Evolutionary conservation across 345 rosid species (phyloP), one percentile per base, ranked within the genome.

Genomic region (Rhodomyrtus tomentosa): DNA sequence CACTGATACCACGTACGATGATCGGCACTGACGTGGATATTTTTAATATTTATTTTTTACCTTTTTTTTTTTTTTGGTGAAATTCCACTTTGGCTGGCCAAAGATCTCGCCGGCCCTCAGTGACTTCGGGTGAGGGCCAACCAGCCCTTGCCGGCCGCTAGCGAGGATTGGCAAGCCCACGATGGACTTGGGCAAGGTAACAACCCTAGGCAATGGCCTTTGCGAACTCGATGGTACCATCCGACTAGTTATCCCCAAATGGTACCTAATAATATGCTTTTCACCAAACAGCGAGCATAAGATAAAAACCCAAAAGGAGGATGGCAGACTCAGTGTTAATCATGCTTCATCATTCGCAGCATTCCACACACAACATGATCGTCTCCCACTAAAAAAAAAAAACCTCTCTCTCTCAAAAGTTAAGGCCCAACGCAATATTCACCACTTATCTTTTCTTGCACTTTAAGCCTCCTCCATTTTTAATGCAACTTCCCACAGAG

Each of bases 401-500:
- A n/a, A n/a, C n/a, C 55, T 50, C 53, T 18, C 82, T 40, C 36
- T 56, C 87, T 82, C 81, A 42, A 51, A 82, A 36, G 54, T 59
- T 86, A 15, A 62, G 7, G 9, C 10, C 74, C 74, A 62, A 29
- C 40, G 15, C 74, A 62, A 62, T 29, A 29, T 40, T 62, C 74
- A 68, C 79, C 79, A 68, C 79, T 58, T 76, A 55, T 84, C 94
- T 94, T 92, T 90, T 84, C 93, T 94, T 93, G 84, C 91, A 92
- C 90, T 90, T 90, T 85, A 93, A 89, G 93, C 92, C 83, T 87
- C 27, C 51, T 27, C 36, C 79, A 48, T 25, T 50, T 38, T 29
- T 50, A 2, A 9, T 25, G 29, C 11, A 55, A 38, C 82, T 85
- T 85, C 86, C 81, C 83, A 87, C 68, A 25, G 22, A 59, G 79